Conservation (phyloP, 768 basidiomycete species). For the Lactarius sanguifluus region DNA sequence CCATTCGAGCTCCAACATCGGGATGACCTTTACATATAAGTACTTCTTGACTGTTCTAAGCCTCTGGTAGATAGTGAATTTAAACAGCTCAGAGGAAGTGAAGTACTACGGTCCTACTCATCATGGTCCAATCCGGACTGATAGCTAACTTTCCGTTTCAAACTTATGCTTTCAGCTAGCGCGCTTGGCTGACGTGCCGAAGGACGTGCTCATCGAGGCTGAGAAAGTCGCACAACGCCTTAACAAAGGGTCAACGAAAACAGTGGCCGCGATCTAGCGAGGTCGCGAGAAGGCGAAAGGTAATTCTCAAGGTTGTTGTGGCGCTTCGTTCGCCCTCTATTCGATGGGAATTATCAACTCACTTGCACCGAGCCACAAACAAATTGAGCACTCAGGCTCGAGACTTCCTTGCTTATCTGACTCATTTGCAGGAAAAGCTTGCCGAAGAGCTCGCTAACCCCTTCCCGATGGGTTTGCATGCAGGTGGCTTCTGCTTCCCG, state of each 20-base stretch:
- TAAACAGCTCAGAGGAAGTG: slow-evolving; percentile 59
- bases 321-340: background rate
- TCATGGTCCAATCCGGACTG: background rate
- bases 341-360: background rate
- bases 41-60: slow-evolving; percentile 32
- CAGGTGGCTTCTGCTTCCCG: background rate
- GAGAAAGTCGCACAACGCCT: slow-evolving; percentile 60
- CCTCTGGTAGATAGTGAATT: slow-evolving; percentile 59
- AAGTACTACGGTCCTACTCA: slow-evolving; percentile 64
- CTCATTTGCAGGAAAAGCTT: slow-evolving; percentile 68
- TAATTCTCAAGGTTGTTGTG: slow-evolving; percentile 48
- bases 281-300: slow-evolving; percentile 63
- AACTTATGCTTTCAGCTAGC: slow-evolving; percentile 81
- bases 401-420: slow-evolving; percentile 66
- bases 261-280: slow-evolving; percentile 53
- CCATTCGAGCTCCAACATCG: slow-evolving; percentile 55
- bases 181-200: slow-evolving; percentile 79
- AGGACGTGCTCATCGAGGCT: slow-evolving; percentile 62
- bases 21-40: slow-evolving; percentile 80
- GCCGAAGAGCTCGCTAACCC: slow-evolving; percentile 50
- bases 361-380: slow-evolving; percentile 55
- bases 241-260: slow-evolving; percentile 58
- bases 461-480: slow-evolving; percentile 27
- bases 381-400: slow-evolving; percentile 45
- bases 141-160: slow-evolving; percentile 1